Percentiles rank a stretch among this genome's conserved stretches.
These are phyloP conservation scores for Pseudopyricularia javanii DNA, from an alignment of 2,329 filamentous ascomycete species.

Conservation along the genomic window DNA sequence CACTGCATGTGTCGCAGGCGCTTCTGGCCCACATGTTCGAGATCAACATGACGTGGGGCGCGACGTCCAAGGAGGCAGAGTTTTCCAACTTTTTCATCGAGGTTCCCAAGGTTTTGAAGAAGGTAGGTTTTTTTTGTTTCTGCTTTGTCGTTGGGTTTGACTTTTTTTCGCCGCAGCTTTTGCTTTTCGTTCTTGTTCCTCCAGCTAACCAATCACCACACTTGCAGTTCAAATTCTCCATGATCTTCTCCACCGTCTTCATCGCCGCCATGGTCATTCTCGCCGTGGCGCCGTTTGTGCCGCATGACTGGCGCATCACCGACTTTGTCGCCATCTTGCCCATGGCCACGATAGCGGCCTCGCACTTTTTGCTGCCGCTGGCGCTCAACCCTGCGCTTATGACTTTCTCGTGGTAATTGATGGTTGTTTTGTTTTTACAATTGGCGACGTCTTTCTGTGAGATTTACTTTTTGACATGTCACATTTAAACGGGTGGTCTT, in stretches of 20 bases:
- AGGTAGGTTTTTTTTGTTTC: slow-evolving; percentile 44
- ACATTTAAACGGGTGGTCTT: not conserved
- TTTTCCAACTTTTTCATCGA: slow-evolving; percentile 79
- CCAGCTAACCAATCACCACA: not conserved
- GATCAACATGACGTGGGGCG: slow-evolving; percentile 77
- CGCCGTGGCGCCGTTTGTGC: slow-evolving; percentile 51
- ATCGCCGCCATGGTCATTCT: slow-evolving; percentile 53
- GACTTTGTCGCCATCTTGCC: slow-evolving; percentile 68
- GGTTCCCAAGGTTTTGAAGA: slow-evolving; percentile 64
- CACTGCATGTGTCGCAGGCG: slow-evolving; percentile 69
- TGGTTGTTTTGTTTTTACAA: not conserved
- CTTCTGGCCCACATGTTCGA: slow-evolving; percentile 74
- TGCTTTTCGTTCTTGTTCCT: not conserved
- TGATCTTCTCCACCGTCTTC: slow-evolving; percentile 45
- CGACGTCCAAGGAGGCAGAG: slow-evolving; percentile 72
- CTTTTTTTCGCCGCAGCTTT: not conserved
- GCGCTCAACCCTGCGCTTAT: slow-evolving; percentile 69
- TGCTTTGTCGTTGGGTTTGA: slow-evolving; percentile 9
- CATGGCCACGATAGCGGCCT: slow-evolving; percentile 57
- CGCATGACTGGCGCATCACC: slow-evolving; percentile 51
- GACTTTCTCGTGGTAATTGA: slow-evolving; percentile 62
- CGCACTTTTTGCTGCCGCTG: slow-evolving; percentile 59
- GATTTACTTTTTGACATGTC: not conserved
- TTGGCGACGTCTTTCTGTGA: not conserved
- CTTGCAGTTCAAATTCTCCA: slow-evolving; percentile 58